These are phyloP conservation scores for Thecaphora frezii DNA, from an alignment of 1,284 basidiomycete species.

Conservation along the genomic window DNA sequence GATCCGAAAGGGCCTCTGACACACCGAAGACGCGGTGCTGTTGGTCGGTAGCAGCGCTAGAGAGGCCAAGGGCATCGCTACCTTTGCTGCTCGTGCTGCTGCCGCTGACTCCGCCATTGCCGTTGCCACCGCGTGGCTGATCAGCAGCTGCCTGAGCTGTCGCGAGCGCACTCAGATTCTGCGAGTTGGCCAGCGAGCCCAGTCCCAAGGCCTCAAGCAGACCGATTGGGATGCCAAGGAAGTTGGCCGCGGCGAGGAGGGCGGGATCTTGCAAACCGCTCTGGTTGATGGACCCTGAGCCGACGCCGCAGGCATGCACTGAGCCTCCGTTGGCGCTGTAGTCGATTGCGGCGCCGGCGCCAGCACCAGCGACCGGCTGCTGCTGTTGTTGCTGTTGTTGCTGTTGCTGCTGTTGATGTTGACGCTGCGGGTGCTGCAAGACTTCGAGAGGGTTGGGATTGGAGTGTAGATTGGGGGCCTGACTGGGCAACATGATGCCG, in stretches of 20 bases:
- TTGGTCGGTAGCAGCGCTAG: too few relatives aligned
- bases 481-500: too few relatives aligned
- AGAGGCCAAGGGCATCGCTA: too few relatives aligned
- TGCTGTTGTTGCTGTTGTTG: slow-evolving; percentile 6
- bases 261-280: slow-evolving; percentile 26
- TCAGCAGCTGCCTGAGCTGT: too few relatives aligned
- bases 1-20: slow-evolving; percentile 13
- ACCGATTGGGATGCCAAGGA: slow-evolving; percentile 21
- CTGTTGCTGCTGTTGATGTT: slow-evolving; percentile 2
- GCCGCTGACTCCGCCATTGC: neutral
- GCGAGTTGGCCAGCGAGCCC: slow-evolving; percentile 12
- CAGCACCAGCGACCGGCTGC: slow-evolving; percentile 1
- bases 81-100: too few relatives aligned
- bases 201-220: slow-evolving; percentile 35
- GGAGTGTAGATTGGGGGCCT: too few relatives aligned
- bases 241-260: slow-evolving; percentile 22
- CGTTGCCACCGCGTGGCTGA: neutral
- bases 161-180: too few relatives aligned
- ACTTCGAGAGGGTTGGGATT: too few relatives aligned
- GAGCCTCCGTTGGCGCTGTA: slow-evolving; percentile 7
- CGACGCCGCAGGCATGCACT: too few relatives aligned
- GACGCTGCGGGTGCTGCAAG: neutral
- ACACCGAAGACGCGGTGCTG: slow-evolving; percentile 4
- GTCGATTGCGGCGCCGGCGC: slow-evolving; percentile 11
- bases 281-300: too few relatives aligned